A percentile compares a stretch with the other conserved stretches of the same genome.
phyloP scores from a whole-genome alignment of 495 filamentous ascomycete genomes.

The Daldinia concentrica region DNA sequence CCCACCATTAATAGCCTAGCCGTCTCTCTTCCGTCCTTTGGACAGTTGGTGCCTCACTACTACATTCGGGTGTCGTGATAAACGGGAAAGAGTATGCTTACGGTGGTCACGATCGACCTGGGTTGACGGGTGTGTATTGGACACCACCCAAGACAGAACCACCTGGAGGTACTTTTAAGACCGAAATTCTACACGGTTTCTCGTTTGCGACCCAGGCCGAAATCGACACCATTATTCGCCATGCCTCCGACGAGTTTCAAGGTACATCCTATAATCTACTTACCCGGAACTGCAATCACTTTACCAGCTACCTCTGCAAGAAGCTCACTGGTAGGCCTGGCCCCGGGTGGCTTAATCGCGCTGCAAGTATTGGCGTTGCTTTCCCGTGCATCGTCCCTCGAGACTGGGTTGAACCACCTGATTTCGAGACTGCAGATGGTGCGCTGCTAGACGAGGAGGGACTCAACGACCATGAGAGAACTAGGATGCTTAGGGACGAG shows the following conservation, averaged over 20 bases:
- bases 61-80: conserved; percentile 84
- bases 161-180: conserved; percentile 75
- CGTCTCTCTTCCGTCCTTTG: conserved; percentile 73
- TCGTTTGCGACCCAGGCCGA: conserved; percentile 68
- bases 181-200: conserved; percentile 76
- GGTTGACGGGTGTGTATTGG: conserved; percentile 79
- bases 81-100: conserved; percentile 80
- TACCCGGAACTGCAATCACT: conserved; percentile 84
- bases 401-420: conserved; percentile 81
- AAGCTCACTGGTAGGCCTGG: conserved; percentile 69
- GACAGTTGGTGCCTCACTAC: conserved; percentile 73
- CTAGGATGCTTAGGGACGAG: conserved; percentile 60
- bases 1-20: conserved; percentile 62
- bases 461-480: conserved; percentile 56
- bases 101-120: conserved; percentile 76
- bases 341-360: conserved; percentile 79
- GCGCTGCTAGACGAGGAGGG: conserved; percentile 68
- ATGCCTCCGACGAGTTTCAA: conserved; percentile 71
- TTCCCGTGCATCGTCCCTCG: conserved; percentile 81
- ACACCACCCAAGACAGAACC: conserved; percentile 72
- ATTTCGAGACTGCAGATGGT: conserved; percentile 75
- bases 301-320: conserved; percentile 74
- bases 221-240: conserved; percentile 71
- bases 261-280: conserved; percentile 79
- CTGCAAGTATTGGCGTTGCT: conserved; percentile 76